A percentile compares a stretch with the other conserved stretches of the same genome.
Evolutionary conservation across 768 basidiomycete genomes (phyloP).

Genomic region (Lentinula aciculospora): DNA sequence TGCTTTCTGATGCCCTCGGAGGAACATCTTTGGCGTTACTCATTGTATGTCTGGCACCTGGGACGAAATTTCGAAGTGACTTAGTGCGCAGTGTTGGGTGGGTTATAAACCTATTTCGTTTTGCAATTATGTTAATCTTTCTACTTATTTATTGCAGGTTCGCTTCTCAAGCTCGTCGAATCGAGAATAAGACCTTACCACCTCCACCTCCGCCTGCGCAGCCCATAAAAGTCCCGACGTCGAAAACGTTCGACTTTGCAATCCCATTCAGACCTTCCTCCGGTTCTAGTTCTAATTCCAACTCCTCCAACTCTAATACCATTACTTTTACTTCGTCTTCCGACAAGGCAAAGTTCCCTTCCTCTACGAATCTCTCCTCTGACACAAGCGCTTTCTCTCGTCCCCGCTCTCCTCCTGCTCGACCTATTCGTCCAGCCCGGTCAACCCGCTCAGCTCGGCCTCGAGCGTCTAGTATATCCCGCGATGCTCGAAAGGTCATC

Average conservation of each 20-base stretch:
- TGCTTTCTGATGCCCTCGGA: slow-evolving; percentile 87
- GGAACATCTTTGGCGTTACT: slow-evolving; percentile 75
- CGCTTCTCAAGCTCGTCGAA: slow-evolving; percentile 64
- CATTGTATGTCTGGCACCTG: slow-evolving; percentile 86
- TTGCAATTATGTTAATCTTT: slow-evolving; percentile 43
- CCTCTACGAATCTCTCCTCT: background rate
- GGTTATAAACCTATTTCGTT: slow-evolving; percentile 34
- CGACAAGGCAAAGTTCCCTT: background rate
- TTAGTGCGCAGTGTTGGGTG: slow-evolving; percentile 43
- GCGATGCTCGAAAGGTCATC: background rate
- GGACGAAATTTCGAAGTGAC: slow-evolving; percentile 76
- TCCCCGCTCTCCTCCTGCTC: too few species aligned
- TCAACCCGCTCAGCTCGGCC: background rate
- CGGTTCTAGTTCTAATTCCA: background rate
- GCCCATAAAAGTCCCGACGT: too few species aligned
- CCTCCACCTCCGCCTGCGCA: too few species aligned
- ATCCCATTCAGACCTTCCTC: too few species aligned
- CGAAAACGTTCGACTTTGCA: too few species aligned
- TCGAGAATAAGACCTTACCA: too few species aligned
- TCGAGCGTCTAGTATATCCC: background rate
- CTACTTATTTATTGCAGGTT: slow-evolving; percentile 52
- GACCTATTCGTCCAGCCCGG: too few species aligned
- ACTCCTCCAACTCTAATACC: background rate
- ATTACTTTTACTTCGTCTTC: background rate
- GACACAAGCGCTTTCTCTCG: too few species aligned